These are phyloP conservation scores for Aspergillus pseudoterreus DNA, from an alignment of 2,329 filamentous ascomycete genomes.

Conservation along the genomic window DNA sequence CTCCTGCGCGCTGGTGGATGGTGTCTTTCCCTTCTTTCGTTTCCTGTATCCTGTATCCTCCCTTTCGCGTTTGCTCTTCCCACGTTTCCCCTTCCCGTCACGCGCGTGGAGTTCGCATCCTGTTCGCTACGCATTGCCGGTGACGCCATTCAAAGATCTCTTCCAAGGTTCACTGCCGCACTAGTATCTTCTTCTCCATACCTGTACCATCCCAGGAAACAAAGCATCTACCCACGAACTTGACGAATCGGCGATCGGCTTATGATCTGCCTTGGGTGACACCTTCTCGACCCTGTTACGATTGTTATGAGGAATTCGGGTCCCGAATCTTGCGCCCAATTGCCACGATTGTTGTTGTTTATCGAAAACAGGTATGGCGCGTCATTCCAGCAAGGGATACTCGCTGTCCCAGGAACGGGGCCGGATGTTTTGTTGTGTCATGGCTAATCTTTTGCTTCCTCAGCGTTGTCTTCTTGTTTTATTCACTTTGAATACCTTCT, in stretches of 20 bases:
- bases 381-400: conserved; percentile 17
- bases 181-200: conserved; percentile 10
- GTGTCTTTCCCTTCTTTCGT: not conserved
- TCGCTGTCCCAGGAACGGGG: conserved; percentile 1
- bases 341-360: conserved; percentile 17
- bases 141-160: not conserved
- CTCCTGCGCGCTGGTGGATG: not conserved
- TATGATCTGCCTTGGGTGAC: conserved; percentile 16
- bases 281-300: conserved; percentile 10
- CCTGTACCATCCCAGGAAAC: conserved; percentile 4
- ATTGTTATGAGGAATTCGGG: conserved; percentile 13
- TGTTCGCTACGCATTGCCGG: conserved; percentile 4
- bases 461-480: conserved; percentile 13
- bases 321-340: conserved; percentile 6
- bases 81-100: conserved; percentile 5
- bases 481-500: conserved; percentile 8
- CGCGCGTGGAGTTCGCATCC: not conserved
- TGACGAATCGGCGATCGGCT: conserved; percentile 14
- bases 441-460: conserved; percentile 12
- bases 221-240: conserved; percentile 8
- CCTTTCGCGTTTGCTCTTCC: conserved; percentile 11
- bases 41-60: not conserved
- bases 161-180: conserved; percentile 13
- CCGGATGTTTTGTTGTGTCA: conserved; percentile 9
- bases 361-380: conserved; percentile 19